Percentiles rank a stretch among this genome's conserved stretches.
phyloP scores from a whole-genome alignment of 306 rosid genomes.

The Gastrolobium bilobum region DNA sequence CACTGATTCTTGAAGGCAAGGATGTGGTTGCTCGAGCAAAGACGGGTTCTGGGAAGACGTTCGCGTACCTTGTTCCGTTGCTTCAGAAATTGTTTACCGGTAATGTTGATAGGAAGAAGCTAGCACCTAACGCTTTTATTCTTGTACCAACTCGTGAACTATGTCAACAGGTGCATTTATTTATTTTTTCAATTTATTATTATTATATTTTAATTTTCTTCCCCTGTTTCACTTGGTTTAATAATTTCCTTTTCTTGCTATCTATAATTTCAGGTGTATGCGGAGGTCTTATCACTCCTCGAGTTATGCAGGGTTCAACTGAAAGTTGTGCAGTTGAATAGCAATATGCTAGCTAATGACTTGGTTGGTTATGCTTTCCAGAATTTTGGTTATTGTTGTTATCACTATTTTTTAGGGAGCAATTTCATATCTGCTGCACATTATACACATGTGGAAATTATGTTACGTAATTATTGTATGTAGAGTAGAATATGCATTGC shows the following conservation, averaged over 20 bases:
- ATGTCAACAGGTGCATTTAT: conserved; percentile 72
- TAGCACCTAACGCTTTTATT: conserved; percentile 80
- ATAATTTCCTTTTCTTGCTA: background rate
- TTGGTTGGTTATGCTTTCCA: conserved; percentile 69
- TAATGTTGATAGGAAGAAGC: conserved; percentile 63
- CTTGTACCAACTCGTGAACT: conserved; percentile 88
- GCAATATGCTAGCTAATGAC: conserved; percentile 74
- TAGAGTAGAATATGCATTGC: conserved; percentile 17
- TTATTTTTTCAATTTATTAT: background rate
- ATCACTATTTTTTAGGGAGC: background rate
- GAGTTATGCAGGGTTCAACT: conserved; percentile 81
- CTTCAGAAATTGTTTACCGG: conserved; percentile 80
- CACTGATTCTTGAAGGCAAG: conserved; percentile 86
- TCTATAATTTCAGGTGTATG: conserved; percentile 63
- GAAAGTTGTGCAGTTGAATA: conserved; percentile 84
- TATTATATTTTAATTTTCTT: background rate
- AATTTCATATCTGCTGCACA: background rate
- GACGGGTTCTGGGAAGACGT: conserved; percentile 96
- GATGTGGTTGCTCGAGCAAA: conserved; percentile 96
- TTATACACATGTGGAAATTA: background rate
- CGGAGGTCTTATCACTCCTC: conserved; percentile 71
- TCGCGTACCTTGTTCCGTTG: conserved; percentile 91
- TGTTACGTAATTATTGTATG: background rate
- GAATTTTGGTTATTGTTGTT: background rate
- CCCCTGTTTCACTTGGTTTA: background rate